These are phyloP conservation scores for Aphanomyces cochlioides DNA, from an alignment of 352 stramenopile genomes.

Conservation along the genomic window DNA sequence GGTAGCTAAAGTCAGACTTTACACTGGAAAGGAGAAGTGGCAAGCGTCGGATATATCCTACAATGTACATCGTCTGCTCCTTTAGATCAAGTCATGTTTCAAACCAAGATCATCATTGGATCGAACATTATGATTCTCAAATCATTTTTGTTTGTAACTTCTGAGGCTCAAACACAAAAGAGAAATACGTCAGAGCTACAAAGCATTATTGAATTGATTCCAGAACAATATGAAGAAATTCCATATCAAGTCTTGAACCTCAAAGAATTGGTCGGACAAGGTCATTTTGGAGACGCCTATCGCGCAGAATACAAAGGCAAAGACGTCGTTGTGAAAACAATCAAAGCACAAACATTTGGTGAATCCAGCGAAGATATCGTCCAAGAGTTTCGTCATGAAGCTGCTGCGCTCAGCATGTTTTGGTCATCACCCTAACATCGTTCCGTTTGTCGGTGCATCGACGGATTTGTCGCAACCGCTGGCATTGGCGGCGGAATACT, in stretches of 20 bases:
- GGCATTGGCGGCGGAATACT: slow-evolving; percentile 62
- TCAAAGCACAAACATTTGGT: slow-evolving; percentile 47
- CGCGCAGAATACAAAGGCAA: slow-evolving; percentile 52
- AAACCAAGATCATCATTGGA: no score
- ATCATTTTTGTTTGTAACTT: no score
- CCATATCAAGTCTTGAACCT: slow-evolving; percentile 58
- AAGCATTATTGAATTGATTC: slow-evolving; percentile 45
- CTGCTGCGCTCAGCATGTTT: slow-evolving; percentile 72
- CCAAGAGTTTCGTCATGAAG: slow-evolving; percentile 76
- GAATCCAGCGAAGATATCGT: slow-evolving; percentile 48
- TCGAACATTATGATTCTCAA: no score
- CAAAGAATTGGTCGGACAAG: slow-evolving; percentile 64
- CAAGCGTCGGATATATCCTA: no score
- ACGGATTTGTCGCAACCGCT: slow-evolving; percentile 64
- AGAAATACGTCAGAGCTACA: no score
- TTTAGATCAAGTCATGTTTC: no score
- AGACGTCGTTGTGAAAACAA: slow-evolving; percentile 67
- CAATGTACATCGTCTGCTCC: no score
- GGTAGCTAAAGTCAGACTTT: no score
- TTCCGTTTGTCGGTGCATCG: slow-evolving; percentile 70
- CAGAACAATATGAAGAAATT: slow-evolving; percentile 71
- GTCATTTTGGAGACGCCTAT: slow-evolving; percentile 73
- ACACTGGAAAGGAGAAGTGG: no score
- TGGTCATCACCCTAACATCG: slow-evolving; percentile 70
- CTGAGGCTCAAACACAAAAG: no score